Percentiles rank a stretch among this genome's conserved stretches.
phyloP scores from a whole-genome alignment of 106 monocot species.

The Dendrobium catenatum region DNA sequence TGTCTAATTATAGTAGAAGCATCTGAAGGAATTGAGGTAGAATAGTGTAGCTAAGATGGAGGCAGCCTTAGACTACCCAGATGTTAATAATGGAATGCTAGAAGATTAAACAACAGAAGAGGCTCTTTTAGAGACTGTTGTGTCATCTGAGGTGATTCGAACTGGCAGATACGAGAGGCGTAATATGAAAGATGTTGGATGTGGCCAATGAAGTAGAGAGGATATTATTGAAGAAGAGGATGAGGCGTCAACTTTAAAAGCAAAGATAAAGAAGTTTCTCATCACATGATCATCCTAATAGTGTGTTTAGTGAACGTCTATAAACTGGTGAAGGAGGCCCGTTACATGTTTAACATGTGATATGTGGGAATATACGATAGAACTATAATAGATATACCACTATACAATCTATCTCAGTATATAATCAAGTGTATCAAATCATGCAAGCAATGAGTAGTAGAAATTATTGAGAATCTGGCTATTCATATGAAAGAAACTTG shows the following conservation, averaged over 20 bases:
- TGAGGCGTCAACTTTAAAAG: not conserved
- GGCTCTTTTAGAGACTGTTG: not conserved
- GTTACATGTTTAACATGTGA: too few species aligned
- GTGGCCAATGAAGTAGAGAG: not conserved
- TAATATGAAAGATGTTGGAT: not conserved
- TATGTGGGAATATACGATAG: too few species aligned
- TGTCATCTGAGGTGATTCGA: not conserved
- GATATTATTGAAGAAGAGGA: not conserved
- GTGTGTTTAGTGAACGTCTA: too few species aligned
- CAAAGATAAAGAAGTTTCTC: slow-evolving; percentile 6
- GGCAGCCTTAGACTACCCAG: slow-evolving; percentile 15
- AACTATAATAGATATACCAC: too few species aligned
- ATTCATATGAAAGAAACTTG: too few species aligned
- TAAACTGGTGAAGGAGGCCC: too few species aligned
- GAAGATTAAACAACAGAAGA: not conserved
- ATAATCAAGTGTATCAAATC: too few species aligned
- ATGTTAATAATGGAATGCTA: not conserved
- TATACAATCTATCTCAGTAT: too few species aligned
- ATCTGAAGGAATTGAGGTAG: slow-evolving; percentile 26
- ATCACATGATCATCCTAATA: not conserved
- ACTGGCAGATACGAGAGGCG: too few species aligned
- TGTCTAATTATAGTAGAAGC: slow-evolving; percentile 16
- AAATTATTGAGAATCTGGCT: too few species aligned
- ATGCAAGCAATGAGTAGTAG: too few species aligned
- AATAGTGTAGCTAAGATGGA: slow-evolving; percentile 3